Base-by-base conservation (phyloP, 1,284 basidiomycete genomes). In the Coniophora puteana region DNA sequence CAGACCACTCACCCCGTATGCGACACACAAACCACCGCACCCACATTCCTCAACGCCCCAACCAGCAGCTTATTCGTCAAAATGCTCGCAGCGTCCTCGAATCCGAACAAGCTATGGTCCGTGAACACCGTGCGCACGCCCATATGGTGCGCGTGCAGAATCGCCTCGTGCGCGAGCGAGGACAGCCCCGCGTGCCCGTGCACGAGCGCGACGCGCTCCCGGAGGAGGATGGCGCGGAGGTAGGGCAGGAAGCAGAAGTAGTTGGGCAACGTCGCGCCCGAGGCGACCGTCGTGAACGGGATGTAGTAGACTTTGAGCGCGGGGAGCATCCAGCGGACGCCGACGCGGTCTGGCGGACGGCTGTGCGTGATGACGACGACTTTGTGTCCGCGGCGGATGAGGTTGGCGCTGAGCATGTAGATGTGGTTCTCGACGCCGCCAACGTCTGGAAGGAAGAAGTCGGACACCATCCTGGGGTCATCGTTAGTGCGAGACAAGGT, bases 401-500 rank as follows among this genome's bases (percentile, higher is more conserved):
- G 79, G 43, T 87, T 83, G n/a, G 86, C 81, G 48, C 85, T 81
- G 27, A 97, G 74, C 79, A 89, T 91, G 66, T 93, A 97, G 38
- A 98, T 94, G 63, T 98, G 93, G 48, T 84, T 94, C 64, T 99
- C 96, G 18, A 99, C 94, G 8, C 96, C 96, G 18, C 96, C 96
- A 3, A 96, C 86, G 48, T 83, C 78, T 0, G 95, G 95, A 58
- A 91, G 85, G 68, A 98, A 99, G 70, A 98, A 99, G 65, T 99
- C 95, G 36, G 85, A 92, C 35, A 98, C 81, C 89, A 99, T 93
- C 20, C 91, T 94, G 36, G 8, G 2, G 21, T 16, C 3, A 34
- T 47, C 29, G 46, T 48, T 16, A 4, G 27, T n/a, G n/a, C n/a
- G n/a, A n/a, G n/a, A n/a, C n/a, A n/a, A 11, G 14, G 23, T 16